Base-by-base conservation (phyloP, 2,329 filamentous ascomycete species). In the Endocalyx cinctus region DNA sequence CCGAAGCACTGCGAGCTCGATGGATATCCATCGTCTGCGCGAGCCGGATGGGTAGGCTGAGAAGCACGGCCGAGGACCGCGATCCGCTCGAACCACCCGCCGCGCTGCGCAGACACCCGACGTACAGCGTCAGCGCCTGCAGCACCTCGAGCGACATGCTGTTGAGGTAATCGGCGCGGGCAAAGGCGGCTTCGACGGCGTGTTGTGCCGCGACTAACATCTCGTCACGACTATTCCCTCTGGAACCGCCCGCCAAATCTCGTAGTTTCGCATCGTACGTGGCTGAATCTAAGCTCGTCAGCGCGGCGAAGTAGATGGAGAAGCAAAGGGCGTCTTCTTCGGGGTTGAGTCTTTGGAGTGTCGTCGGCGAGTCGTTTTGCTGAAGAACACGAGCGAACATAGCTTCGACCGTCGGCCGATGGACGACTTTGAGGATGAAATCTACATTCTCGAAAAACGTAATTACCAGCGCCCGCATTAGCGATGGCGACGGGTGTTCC, bases 81-180 rank as follows among this genome's bases (percentile, higher is more conserved):
- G 62, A 59, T n/a, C n/a, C n/a, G n/a, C n/a, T n/a, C n/a, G n/a
- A n/a, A n/a, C n/a, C n/a, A 5, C 57, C 54, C 26, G 50, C 43
- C 35, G 59, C 54, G 5, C 44, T 50, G 17, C 66, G 62, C 17
- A 69, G 50, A 38, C 65, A 64, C 16, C 57, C 53, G 41, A 60
- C 54, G 35, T 69, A 69, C 7, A 67, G 48, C 0, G 62, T 56
- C 8, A 67, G 41, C 1, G 66, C 64, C 33, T 69, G 66, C 0
- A 69, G 42, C 2, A 57, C 53, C 31, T 62, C 60, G 2, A 69
- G 45, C 11, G 58, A 54, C 11, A 50, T 58, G 34, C 43, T 61
- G 32, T 60, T 66, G 27, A 69, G 58, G 38, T 67, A 69, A 35
- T 69, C 58, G 28, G 65, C 64, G 25, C 57, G 56, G 5, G 58